A percentile compares a stretch with the other conserved stretches of the same genome.
These are phyloP conservation scores for Davidsoniella eucalypti DNA, from an alignment of 2,329 filamentous ascomycete genomes.

Conservation along the genomic window DNA sequence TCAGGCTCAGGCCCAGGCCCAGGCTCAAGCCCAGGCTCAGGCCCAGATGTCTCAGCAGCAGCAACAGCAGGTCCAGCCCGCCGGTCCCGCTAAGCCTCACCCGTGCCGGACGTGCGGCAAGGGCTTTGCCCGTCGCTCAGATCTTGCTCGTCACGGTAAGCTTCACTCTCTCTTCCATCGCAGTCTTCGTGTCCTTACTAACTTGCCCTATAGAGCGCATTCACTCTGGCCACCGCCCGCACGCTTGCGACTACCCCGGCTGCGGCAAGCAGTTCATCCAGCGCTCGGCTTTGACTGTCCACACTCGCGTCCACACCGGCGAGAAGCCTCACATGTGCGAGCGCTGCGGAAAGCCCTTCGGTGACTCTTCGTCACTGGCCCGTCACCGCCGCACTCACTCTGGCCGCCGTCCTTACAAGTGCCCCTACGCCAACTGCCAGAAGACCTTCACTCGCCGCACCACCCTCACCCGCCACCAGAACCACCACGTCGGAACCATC, in stretches of 20 bases:
- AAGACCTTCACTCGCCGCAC: slow-evolving; percentile 96
- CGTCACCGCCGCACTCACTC: slow-evolving; percentile 90
- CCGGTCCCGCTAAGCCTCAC: slow-evolving; percentile 47
- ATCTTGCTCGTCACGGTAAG: slow-evolving; percentile 87
- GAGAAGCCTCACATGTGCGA: slow-evolving; percentile 99
- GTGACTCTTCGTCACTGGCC: slow-evolving; percentile 86
- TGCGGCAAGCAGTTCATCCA: slow-evolving; percentile 98
- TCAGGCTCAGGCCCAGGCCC: neutral
- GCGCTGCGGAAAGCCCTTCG: slow-evolving; percentile 93
- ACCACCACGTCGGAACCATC: slow-evolving; percentile 86
- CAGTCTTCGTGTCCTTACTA: slow-evolving; percentile 14
- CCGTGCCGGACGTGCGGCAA: slow-evolving; percentile 82
- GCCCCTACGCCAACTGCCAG: slow-evolving; percentile 90
- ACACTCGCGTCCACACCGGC: slow-evolving; percentile 87
- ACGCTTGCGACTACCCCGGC: slow-evolving; percentile 74
- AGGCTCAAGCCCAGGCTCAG: slow-evolving; percentile 18
- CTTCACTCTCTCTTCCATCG: neutral
- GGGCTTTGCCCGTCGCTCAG: slow-evolving; percentile 82
- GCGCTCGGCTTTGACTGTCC: slow-evolving; percentile 84
- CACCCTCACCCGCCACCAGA: slow-evolving; percentile 87
- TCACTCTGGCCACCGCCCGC: slow-evolving; percentile 77
- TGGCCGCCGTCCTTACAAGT: slow-evolving; percentile 92
- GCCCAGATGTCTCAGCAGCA: slow-evolving; percentile 15
- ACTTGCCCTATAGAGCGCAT: slow-evolving; percentile 61
- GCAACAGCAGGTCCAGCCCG: slow-evolving; percentile 15